Evolutionary conservation across 148 eudicot species (phyloP).

Genomic region (Chenopodium formosanum): DNA sequence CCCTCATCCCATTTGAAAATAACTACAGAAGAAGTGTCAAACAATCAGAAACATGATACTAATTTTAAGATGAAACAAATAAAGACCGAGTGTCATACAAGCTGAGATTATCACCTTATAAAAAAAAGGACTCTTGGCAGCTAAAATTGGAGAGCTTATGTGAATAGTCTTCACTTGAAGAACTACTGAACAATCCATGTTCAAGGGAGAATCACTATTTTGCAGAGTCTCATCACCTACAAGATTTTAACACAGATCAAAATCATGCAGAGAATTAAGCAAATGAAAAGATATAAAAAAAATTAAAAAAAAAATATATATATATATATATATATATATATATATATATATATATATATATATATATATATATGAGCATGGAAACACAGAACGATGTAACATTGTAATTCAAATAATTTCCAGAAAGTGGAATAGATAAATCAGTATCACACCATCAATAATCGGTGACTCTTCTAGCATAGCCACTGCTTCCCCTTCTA

Average conservation of each 20-base stretch:
- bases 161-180: slow-evolving; percentile 54
- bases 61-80: no score
- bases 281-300: background rate
- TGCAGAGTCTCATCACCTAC: slow-evolving; percentile 26
- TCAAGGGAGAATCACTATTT: slow-evolving; percentile 8
- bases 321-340: no score
- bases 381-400: background rate
- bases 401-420: background rate
- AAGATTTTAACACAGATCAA: slow-evolving; percentile 3
- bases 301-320: no score
- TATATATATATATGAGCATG: no score
- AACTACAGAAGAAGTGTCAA: slow-evolving; percentile 33
- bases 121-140: slow-evolving; percentile 77
- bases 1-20: slow-evolving; percentile 64
- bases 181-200: slow-evolving; percentile 36
- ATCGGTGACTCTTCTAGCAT: slow-evolving; percentile 33
- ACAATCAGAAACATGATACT: slow-evolving; percentile 11
- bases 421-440: background rate
- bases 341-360: no score
- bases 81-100: background rate
- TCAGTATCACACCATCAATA: slow-evolving; percentile 24
- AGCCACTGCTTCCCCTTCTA: slow-evolving; percentile 31
- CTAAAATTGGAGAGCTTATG: slow-evolving; percentile 80
- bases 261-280: background rate
- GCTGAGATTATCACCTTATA: slow-evolving; percentile 48